A percentile compares a stretch with the other conserved stretches of the same genome.
These are phyloP conservation scores for Colletotrichum liaoningense DNA, from an alignment of 2,329 filamentous ascomycete genomes.

Conservation along the genomic window DNA sequence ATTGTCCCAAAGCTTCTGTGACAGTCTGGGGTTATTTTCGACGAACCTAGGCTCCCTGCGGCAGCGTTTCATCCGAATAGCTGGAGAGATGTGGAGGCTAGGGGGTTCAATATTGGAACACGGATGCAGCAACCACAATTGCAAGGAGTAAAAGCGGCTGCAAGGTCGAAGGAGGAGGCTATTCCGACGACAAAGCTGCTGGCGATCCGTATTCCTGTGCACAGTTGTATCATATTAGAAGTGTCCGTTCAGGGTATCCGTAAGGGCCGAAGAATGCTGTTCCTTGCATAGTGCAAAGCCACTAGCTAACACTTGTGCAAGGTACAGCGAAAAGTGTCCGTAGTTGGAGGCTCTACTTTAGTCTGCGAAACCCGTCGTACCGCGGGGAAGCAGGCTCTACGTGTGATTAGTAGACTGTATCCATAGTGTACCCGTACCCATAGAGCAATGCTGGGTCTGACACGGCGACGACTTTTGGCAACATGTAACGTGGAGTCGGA, in stretches of 20 bases:
- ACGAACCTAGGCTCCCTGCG: conserved; percentile 26
- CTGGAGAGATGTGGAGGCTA: conserved; percentile 23
- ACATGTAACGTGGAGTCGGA: background rate
- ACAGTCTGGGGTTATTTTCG: conserved; percentile 14
- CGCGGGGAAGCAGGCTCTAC: conserved; percentile 1
- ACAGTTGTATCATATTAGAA: background rate
- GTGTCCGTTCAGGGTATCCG: too few relatives aligned
- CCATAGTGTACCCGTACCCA: background rate
- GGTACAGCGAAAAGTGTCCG: background rate
- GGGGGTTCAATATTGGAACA: background rate
- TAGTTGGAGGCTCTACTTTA: background rate
- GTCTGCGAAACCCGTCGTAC: conserved; percentile 16
- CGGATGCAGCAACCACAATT: conserved; percentile 4
- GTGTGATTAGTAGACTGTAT: background rate
- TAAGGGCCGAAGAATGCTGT: background rate
- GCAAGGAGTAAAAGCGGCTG: background rate
- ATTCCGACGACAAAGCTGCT: background rate
- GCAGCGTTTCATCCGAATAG: conserved; percentile 33
- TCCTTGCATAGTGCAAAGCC: background rate
- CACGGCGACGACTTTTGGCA: background rate
- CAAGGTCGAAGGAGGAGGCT: background rate
- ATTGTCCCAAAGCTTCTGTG: conserved; percentile 18
- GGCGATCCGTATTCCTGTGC: background rate
- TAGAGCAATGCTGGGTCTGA: background rate
- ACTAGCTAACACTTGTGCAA: background rate